Evolutionary conservation across 345 rosid species (phyloP).

Genomic region (Capsella bursapastoris): DNA sequence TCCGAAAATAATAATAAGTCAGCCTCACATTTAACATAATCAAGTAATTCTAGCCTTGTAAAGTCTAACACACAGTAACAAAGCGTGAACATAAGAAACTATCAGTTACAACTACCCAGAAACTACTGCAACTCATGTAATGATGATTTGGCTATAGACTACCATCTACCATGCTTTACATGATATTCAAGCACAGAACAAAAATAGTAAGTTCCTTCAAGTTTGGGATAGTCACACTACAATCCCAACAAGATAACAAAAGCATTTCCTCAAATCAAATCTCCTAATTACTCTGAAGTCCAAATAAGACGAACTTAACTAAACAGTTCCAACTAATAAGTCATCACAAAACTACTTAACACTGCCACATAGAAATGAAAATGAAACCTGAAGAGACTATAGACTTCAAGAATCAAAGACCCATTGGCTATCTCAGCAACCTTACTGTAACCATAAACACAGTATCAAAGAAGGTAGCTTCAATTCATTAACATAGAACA

Average conservation of each 20-base stretch:
- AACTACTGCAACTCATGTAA: neutral
- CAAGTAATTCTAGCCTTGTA: neutral
- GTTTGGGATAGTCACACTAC: neutral
- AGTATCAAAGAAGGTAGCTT: neutral
- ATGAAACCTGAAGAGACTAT: neutral
- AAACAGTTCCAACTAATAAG: neutral
- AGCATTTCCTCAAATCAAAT: neutral
- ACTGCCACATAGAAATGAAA: conserved; percentile 10
- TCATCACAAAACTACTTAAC: conserved; percentile 2
- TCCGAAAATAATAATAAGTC: neutral
- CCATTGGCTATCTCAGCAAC: neutral
- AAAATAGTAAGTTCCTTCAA: neutral
- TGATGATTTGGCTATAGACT: neutral
- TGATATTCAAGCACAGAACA: neutral
- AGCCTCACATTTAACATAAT: neutral
- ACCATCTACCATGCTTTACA: conserved; percentile 19
- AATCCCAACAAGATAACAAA: conserved; percentile 6
- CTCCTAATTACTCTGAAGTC: neutral
- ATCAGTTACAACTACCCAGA: neutral
- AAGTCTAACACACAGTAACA: conserved; percentile 2
- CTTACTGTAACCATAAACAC: neutral
- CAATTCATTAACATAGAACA: neutral
- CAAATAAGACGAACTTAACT: neutral
- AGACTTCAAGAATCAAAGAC: neutral
- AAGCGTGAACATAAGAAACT: neutral